Percentiles rank a stretch among this genome's conserved stretches.
Conservation (phyloP, 2,329 filamentous ascomycete species). For the Fusarium sp. region DNA sequence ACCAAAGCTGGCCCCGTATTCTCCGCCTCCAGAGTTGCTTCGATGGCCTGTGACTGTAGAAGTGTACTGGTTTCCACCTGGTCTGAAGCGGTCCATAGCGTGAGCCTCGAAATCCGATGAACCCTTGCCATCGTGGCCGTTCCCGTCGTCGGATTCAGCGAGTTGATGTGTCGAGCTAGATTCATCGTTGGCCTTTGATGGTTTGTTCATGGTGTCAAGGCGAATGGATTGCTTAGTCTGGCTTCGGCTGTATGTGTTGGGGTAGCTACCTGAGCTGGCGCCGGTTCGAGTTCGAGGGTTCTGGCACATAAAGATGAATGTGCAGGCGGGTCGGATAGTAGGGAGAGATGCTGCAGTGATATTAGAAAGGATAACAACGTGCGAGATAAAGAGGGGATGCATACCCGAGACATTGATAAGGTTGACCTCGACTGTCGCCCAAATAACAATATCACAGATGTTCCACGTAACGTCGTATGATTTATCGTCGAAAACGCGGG, state of each 20-base stretch:
- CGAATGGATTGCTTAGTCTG: conserved; percentile 43
- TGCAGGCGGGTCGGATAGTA: conserved; percentile 40
- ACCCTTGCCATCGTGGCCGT: background rate
- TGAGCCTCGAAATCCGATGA: conserved; percentile 45
- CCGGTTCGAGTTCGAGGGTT: conserved; percentile 29
- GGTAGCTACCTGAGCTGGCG: conserved; percentile 40
- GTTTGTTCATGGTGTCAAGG: conserved; percentile 37
- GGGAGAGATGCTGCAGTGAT: conserved; percentile 37
- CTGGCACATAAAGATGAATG: conserved; percentile 39
- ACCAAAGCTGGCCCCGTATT: conserved; percentile 7
- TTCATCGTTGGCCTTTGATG: conserved; percentile 26
- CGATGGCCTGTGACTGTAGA: conserved; percentile 33
- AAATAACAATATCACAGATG: conserved; percentile 41
- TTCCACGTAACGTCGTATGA: conserved; percentile 44
- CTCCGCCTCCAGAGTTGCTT: background rate
- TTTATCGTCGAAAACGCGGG: conserved; percentile 23
- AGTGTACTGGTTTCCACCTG: conserved; percentile 25
- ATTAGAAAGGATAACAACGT: background rate
- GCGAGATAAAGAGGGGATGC: accelerated
- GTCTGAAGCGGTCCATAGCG: conserved; percentile 32
- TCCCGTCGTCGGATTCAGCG: conserved; percentile 24
- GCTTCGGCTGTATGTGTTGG: conserved; percentile 37
- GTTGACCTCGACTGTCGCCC: conserved; percentile 46
- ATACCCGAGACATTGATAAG: conserved; percentile 43
- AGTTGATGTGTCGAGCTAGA: conserved; percentile 40